These are phyloP conservation scores for Fraxinus floribunda DNA, from an alignment of 305 asterid species.

Conservation along the genomic window DNA sequence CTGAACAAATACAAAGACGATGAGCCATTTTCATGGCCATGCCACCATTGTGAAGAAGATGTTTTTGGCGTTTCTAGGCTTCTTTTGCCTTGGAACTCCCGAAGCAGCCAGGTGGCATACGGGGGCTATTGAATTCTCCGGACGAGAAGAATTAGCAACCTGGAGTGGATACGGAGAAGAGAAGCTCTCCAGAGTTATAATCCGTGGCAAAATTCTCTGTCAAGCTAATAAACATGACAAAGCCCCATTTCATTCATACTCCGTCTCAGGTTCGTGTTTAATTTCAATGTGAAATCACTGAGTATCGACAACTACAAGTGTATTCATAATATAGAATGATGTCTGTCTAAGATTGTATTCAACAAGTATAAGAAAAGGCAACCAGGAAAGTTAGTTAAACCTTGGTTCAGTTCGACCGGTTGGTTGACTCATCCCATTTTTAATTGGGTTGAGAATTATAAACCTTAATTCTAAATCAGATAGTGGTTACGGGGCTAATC, in stretches of 20 bases:
- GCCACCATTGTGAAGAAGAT: conserved; percentile 21
- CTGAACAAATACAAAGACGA: conserved; percentile 30
- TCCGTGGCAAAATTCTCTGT: conserved; percentile 64
- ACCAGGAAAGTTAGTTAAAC: not conserved
- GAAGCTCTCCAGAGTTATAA: conserved; percentile 70
- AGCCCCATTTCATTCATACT: conserved; percentile 31
- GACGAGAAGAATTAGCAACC: conserved; percentile 51
- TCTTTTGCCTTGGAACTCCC: conserved; percentile 16
- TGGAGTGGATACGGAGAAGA: conserved; percentile 86
- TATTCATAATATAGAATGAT: too few relatives aligned
- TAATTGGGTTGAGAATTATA: too few relatives aligned
- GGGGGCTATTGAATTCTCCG: conserved; percentile 13
- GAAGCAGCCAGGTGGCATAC: not conserved
- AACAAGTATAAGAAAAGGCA: not conserved
- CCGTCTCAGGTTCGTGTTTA: conserved; percentile 46
- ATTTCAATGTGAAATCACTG: too few relatives aligned
- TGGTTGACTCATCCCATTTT: too few relatives aligned
- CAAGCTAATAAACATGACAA: conserved; percentile 15
- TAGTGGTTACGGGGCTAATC: not conserved
- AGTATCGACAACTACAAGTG: not conserved
- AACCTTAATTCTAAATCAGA: not conserved
- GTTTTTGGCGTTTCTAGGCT: conserved; percentile 12
- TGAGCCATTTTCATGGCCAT: conserved; percentile 19
- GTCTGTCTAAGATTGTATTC: not conserved
- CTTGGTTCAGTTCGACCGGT: not conserved